These are phyloP conservation scores for Trichophyton rubrum DNA, from an alignment of 2,329 filamentous ascomycete genomes.

Conservation along the genomic window DNA sequence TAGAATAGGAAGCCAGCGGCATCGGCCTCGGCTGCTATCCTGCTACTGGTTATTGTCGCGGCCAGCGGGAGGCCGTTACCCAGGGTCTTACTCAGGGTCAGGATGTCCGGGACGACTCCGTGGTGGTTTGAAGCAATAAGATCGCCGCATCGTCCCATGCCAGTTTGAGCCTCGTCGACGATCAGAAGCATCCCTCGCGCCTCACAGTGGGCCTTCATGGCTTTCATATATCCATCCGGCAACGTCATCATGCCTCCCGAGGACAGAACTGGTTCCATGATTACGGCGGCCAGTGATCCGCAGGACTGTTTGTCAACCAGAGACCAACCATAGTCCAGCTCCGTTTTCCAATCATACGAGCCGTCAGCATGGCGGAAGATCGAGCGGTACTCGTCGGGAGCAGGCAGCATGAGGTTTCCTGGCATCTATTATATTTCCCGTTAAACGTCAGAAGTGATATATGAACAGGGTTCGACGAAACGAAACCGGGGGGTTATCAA, in stretches of 20 bases:
- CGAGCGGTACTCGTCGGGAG: slow-evolving; percentile 50
- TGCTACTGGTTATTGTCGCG: slow-evolving; percentile 44
- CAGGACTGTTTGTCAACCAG: slow-evolving; percentile 48
- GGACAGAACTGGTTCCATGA: slow-evolving; percentile 49
- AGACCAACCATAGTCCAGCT: slow-evolving; percentile 50
- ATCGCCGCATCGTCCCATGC: slow-evolving; percentile 42
- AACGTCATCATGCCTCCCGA: slow-evolving; percentile 49
- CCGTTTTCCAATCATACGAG: slow-evolving; percentile 52
- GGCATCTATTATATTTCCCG: slow-evolving; percentile 30
- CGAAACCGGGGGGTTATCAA: neutral
- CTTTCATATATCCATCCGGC: slow-evolving; percentile 46
- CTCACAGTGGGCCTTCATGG: slow-evolving; percentile 43
- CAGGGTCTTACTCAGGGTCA: slow-evolving; percentile 49
- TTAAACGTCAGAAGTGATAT: neutral
- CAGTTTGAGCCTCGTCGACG: slow-evolving; percentile 49
- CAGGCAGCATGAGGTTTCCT: slow-evolving; percentile 46
- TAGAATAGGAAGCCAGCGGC: slow-evolving; percentile 37
- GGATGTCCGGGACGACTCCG: slow-evolving; percentile 45
- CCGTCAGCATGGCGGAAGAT: slow-evolving; percentile 48
- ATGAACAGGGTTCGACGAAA: neutral
- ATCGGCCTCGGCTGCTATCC: slow-evolving; percentile 39
- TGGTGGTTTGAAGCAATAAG: slow-evolving; percentile 48
- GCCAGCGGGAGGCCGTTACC: slow-evolving; percentile 49
- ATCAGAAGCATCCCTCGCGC: slow-evolving; percentile 47
- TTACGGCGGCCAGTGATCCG: slow-evolving; percentile 51